Percentiles rank a stretch among this genome's conserved stretches.
Evolutionary conservation across 164 flowering plant species (phyloP).

Genomic region (Magnolia changhungtana): DNA sequence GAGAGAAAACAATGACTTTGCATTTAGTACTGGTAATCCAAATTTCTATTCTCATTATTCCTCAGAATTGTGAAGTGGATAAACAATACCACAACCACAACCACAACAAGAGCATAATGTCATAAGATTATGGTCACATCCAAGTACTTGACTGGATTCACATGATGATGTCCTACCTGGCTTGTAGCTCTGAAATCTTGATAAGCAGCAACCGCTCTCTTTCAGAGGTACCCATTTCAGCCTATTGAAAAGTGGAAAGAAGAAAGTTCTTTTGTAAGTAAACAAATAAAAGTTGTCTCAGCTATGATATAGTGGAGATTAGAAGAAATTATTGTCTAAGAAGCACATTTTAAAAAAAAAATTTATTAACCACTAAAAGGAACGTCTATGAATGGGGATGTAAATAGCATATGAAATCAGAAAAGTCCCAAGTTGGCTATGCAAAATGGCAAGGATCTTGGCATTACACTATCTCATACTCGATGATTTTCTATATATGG

Average conservation of each 20-base stretch:
- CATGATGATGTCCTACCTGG: conserved; percentile 43
- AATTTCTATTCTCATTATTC: background rate
- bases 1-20: background rate
- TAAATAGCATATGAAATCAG: background rate
- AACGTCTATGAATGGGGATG: background rate
- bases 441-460: no score
- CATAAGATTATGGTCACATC: background rate
- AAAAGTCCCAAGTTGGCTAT: background rate
- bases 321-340: no score
- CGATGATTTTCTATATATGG: no score
- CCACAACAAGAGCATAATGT: background rate
- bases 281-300: no score
- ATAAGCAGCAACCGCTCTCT: conserved; percentile 59
- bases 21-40: background rate
- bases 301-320: background rate
- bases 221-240: conserved; percentile 54
- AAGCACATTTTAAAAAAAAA: no score
- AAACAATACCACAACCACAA: background rate
- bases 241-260: conserved; percentile 35
- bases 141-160: background rate
- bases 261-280: background rate
- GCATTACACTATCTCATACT: no score
- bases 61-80: background rate
- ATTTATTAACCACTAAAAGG: no score
- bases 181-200: conserved; percentile 64